phyloP scores from a whole-genome alignment of 2,329 filamentous ascomycete species.

The Nemania diffusa region DNA sequence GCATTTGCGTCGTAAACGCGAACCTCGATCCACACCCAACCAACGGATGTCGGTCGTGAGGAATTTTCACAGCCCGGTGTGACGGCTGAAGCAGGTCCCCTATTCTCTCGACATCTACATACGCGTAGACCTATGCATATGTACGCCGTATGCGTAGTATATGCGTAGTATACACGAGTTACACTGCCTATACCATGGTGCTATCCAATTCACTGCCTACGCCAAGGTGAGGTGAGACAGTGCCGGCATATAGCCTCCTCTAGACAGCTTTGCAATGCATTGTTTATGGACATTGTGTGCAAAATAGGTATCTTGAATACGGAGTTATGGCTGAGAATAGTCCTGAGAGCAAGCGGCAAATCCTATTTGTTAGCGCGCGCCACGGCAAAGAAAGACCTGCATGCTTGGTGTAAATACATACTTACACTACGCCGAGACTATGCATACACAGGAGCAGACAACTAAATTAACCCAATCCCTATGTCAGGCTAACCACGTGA shows the following conservation, averaged over 20 bases:
- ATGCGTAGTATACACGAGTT: too few relatives aligned
- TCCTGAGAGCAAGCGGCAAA: background rate
- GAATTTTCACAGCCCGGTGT: background rate
- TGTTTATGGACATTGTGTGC: too few relatives aligned
- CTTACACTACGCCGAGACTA: too few relatives aligned
- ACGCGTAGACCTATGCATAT: too few relatives aligned
- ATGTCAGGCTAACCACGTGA: constrained; percentile 4
- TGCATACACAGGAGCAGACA: background rate
- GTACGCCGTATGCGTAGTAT: too few relatives aligned
- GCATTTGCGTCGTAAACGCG: background rate
- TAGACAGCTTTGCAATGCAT: background rate
- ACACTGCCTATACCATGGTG: background rate
- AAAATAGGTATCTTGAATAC: too few relatives aligned
- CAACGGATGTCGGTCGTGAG: background rate
- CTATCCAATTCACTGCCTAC: background rate
- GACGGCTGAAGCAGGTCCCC: background rate
- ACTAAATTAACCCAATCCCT: background rate
- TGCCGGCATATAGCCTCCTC: background rate
- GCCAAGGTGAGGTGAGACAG: background rate
- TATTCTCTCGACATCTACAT: background rate
- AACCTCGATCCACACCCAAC: background rate
- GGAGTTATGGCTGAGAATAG: background rate
- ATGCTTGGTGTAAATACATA: too few relatives aligned
- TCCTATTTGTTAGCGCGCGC: constrained; percentile 1
- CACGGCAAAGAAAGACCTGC: constrained; percentile 4